A percentile compares a stretch with the other conserved stretches of the same genome.
Evolutionary conservation across 495 filamentous ascomycete genomes (phyloP).

Genomic region (Durotheca rogersii): DNA sequence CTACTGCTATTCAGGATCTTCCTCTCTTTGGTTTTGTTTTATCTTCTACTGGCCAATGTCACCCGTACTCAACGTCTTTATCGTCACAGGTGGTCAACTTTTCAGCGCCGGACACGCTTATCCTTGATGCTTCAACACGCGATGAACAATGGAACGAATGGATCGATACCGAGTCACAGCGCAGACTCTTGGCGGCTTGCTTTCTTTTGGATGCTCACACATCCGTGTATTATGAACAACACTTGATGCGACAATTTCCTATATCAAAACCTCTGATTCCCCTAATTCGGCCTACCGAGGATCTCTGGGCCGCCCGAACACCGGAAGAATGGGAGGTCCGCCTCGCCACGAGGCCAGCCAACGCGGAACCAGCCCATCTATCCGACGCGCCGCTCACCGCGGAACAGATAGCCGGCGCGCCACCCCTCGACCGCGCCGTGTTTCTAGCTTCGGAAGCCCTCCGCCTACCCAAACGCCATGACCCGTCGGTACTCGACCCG

Average conservation of each 20-base stretch:
- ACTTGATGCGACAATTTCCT: conserved; percentile 31
- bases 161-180: conserved; percentile 49
- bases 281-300: conserved; percentile 37
- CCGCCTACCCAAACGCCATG: conserved; percentile 39
- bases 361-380: conserved; percentile 27
- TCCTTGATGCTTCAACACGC: conserved; percentile 22
- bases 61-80: conserved; percentile 49
- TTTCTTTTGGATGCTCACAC: conserved; percentile 54
- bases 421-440: conserved; percentile 38
- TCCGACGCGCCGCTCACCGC: conserved; percentile 35
- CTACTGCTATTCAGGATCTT: conserved; percentile 35
- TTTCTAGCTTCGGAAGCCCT: conserved; percentile 41
- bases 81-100: conserved; percentile 44
- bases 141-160: conserved; percentile 49
- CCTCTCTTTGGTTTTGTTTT: conserved; percentile 40
- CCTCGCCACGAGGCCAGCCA: conserved; percentile 28
- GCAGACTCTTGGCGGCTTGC: conserved; percentile 52
- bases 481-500: conserved; percentile 34
- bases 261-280: conserved; percentile 39
- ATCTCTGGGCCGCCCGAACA: conserved; percentile 44
- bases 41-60: conserved; percentile 35
- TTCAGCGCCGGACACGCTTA: conserved; percentile 33
- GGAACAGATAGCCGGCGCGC: conserved; percentile 29
- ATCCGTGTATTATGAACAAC: conserved; percentile 49
- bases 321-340: conserved; percentile 38